Conservation (phyloP, 768 basidiomycete genomes). For the Boletus pseudopeckii region DNA sequence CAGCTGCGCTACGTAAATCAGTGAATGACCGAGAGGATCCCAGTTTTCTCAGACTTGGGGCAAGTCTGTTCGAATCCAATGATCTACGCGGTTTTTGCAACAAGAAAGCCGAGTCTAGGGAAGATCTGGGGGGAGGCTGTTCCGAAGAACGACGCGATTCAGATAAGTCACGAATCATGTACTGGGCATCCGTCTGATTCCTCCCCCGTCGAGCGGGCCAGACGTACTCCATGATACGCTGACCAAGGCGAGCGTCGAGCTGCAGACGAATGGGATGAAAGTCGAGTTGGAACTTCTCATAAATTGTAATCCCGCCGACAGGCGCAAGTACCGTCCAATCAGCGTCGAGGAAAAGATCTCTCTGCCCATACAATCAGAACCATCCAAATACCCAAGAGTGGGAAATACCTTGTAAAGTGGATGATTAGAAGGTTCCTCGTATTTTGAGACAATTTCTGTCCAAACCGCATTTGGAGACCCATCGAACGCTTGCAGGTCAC, state of each 20-base stretch:
- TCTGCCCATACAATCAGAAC: conserved; percentile 36
- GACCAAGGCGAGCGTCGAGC: conserved; percentile 79
- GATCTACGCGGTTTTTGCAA: conserved; percentile 32
- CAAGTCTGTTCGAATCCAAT: conserved; percentile 32
- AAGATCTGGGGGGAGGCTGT: conserved; percentile 36
- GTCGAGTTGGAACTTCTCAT: conserved; percentile 75
- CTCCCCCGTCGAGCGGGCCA: conserved; percentile 62
- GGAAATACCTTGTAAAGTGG: conserved; percentile 61
- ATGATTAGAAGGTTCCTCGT: conserved; percentile 66
- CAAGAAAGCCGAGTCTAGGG: conserved; percentile 49
- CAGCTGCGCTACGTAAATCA: conserved; percentile 52
- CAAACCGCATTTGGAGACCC: conserved; percentile 78
- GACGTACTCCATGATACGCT: conserved; percentile 82
- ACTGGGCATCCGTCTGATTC: conserved; percentile 6
- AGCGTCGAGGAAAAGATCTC: conserved; percentile 68
- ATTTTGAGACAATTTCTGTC: conserved; percentile 83
- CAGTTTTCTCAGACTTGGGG: conserved; percentile 48
- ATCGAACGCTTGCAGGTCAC: conserved; percentile 82
- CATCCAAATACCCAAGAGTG: not conserved
- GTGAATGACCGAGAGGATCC: conserved; percentile 68
- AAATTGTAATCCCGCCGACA: conserved; percentile 90
- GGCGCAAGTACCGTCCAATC: conserved; percentile 85
- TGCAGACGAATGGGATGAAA: conserved; percentile 86
- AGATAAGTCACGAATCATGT: not conserved
- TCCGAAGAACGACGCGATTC: conserved; percentile 23